Evolutionary conservation across 73 alveolate species (phyloP).

Genomic region (Blepharisma japonicum): DNA sequence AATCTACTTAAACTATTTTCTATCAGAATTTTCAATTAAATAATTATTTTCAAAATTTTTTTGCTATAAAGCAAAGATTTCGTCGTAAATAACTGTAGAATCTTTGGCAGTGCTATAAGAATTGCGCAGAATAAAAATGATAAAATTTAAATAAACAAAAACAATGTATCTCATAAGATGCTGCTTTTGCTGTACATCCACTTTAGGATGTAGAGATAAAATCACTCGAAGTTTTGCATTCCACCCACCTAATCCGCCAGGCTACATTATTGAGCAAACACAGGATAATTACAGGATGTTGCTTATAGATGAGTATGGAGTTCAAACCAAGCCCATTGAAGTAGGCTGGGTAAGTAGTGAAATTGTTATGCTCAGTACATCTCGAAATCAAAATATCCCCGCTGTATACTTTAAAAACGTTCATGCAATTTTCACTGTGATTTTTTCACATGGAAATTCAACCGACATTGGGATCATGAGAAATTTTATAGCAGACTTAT

Average conservation of each 20-base stretch:
- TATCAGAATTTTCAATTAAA: no score
- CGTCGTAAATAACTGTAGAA: no score
- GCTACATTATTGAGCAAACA: not conserved
- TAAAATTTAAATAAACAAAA: not conserved
- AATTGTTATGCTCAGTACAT: constrained; percentile 24
- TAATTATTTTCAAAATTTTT: no score
- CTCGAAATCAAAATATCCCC: constrained; percentile 7
- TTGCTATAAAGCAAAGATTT: no score
- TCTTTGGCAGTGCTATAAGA: no score
- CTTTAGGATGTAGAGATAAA: constrained; percentile 33
- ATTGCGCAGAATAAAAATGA: no score
- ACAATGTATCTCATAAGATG: constrained; percentile 31
- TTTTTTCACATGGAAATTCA: constrained; percentile 68
- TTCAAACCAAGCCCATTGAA: not conserved
- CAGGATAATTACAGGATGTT: not conserved
- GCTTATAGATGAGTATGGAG: constrained; percentile 20
- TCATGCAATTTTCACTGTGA: constrained; percentile 39
- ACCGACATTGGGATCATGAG: constrained; percentile 60
- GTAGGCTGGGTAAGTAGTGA: not conserved
- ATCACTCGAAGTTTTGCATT: constrained; percentile 38
- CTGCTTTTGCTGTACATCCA: constrained; percentile 29
- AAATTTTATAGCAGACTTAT: constrained; percentile 39
- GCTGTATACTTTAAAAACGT: constrained; percentile 26
- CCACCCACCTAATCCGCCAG: constrained; percentile 39
- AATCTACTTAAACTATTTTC: no score